Percentiles rank a stretch among this genome's conserved stretches.
Evolutionary conservation across 345 rosid genomes (phyloP).

Genomic region (Cochlearia excelsa): DNA sequence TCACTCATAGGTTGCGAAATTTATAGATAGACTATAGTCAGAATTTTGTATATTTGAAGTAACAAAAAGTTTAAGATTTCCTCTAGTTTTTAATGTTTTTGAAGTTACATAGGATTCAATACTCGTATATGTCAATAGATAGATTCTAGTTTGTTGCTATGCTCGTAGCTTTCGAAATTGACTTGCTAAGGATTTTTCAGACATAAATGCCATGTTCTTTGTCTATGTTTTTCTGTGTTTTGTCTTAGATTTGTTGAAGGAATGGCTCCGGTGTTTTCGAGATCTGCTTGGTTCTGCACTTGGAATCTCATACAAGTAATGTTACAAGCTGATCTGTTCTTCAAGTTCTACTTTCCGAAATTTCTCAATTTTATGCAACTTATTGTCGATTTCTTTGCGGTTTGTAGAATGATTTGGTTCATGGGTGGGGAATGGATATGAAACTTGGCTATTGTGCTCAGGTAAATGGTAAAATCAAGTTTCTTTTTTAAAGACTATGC

Average conservation of each 20-base stretch:
- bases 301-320: conserved; percentile 99
- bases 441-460: conserved; percentile 98
- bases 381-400: neutral
- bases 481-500: neutral
- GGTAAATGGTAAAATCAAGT: conserved; percentile 41
- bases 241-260: conserved; percentile 87
- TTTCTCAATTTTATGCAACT: neutral
- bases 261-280: conserved; percentile 98
- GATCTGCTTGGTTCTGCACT: conserved; percentile 97
- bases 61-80: too few species aligned
- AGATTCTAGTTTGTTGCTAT: neutral
- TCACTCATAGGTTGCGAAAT: neutral
- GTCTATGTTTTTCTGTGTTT: neutral
- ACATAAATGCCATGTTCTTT: neutral
- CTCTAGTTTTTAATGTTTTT: neutral
- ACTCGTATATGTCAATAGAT: neutral
- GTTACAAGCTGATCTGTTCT: neutral
- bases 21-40: too few species aligned
- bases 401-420: conserved; percentile 88
- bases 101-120: neutral
- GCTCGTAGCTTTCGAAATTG: neutral
- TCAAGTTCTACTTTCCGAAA: neutral
- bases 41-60: too few species aligned
- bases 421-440: conserved; percentile 99
- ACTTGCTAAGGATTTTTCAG: neutral